A percentile compares a stretch with the other conserved stretches of the same genome.
phyloP scores from a whole-genome alignment of 75 land plant species.

The Isoetes taiwanensis region DNA sequence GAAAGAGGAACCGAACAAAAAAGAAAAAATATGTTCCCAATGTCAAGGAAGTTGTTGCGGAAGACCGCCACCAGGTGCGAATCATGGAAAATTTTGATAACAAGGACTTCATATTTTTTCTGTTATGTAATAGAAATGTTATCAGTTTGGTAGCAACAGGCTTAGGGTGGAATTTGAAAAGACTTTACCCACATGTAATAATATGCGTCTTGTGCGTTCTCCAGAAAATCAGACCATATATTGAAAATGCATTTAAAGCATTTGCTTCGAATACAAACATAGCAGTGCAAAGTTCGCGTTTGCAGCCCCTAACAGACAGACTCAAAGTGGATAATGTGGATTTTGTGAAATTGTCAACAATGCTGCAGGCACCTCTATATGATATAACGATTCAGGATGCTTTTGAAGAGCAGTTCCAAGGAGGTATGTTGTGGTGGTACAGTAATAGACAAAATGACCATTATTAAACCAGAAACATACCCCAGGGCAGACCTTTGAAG shows the following conservation, averaged over 20 bases:
- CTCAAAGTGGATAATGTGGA: background rate
- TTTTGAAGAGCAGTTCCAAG: too few species aligned
- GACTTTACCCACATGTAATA: background rate
- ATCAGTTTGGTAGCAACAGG: background rate
- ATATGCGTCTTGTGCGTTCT: background rate
- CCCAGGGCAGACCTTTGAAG: too few species aligned
- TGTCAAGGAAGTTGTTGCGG: slow-evolving; percentile 23
- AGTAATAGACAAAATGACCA: too few species aligned
- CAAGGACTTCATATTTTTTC: background rate
- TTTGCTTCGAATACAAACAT: slow-evolving; percentile 8
- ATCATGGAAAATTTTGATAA: background rate
- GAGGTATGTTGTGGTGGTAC: too few species aligned
- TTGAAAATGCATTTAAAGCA: slow-evolving; percentile 17
- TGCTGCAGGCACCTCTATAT: slow-evolving; percentile 25
- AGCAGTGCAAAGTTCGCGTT: background rate
- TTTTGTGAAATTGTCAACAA: slow-evolving; percentile 12
- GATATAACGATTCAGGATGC: slow-evolving; percentile 7
- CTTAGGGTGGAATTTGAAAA: background rate
- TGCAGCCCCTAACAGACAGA: background rate
- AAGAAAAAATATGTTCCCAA: slow-evolving; percentile 7
- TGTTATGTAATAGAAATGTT: background rate
- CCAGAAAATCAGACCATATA: slow-evolving; percentile 17
- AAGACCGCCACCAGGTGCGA: slow-evolving; percentile 25
- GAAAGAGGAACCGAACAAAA: slow-evolving; percentile 4
- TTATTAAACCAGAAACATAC: too few species aligned